Evolutionary conservation across 2,329 filamentous ascomycete species (phyloP).

Genomic region (Juglanconis sp.): DNA sequence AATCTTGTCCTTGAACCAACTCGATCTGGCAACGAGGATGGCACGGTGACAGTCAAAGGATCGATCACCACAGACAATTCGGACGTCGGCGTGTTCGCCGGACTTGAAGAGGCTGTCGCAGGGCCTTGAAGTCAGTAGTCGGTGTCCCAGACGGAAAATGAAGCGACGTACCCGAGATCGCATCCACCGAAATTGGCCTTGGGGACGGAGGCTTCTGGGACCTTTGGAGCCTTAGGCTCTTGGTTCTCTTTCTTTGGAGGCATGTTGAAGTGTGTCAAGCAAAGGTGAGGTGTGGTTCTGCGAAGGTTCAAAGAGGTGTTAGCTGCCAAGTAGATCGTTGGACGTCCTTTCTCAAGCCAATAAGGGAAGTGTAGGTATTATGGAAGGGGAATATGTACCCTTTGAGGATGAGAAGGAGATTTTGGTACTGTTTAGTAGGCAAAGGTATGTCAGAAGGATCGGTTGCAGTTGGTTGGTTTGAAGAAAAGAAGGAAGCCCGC

Average conservation of each 20-base stretch:
- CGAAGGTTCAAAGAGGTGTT: too few species aligned
- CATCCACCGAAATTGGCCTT: neutral
- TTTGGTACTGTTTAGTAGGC: too few species aligned
- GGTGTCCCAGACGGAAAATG: neutral
- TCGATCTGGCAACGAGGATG: neutral
- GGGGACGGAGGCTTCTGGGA: neutral
- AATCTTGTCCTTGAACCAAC: neutral
- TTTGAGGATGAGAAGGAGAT: too few species aligned
- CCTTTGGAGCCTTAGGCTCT: neutral
- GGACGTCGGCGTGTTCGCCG: conserved; percentile 1
- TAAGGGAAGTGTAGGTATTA: too few species aligned
- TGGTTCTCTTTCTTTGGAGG: neutral
- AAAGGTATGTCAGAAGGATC: too few species aligned
- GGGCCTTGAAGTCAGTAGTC: neutral
- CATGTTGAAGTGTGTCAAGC: too few species aligned
- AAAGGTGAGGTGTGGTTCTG: too few species aligned
- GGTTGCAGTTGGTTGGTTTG: too few species aligned
- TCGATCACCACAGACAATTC: neutral
- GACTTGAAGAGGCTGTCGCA: neutral
- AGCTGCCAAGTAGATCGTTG: too few species aligned
- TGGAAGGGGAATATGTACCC: too few species aligned
- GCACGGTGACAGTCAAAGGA: conserved; percentile 1
- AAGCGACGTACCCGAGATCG: neutral
- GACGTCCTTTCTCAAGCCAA: too few species aligned
- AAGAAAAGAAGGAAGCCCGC: too few species aligned